phyloP scores from a whole-genome alignment of 2,329 filamentous ascomycete genomes.

The Fusarium hainanense region DNA sequence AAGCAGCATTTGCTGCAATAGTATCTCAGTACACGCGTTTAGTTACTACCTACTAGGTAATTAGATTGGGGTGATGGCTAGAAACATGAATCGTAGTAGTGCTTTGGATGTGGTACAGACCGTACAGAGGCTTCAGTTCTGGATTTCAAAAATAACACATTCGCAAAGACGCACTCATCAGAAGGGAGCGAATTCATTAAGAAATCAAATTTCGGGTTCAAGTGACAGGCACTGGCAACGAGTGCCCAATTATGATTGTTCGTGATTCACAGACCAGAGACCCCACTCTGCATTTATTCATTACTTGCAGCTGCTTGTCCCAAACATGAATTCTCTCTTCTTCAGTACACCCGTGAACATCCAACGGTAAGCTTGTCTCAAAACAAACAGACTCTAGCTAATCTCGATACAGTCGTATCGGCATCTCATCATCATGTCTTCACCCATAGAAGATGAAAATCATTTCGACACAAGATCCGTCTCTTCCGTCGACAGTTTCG shows the following conservation, averaged over 20 bases:
- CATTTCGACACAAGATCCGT: background rate
- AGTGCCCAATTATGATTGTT: background rate
- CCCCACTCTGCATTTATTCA: background rate
- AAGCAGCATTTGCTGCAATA: too few species aligned
- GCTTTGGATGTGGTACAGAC: too few species aligned
- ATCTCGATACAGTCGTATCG: background rate
- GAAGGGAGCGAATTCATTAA: background rate
- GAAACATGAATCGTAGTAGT: too few species aligned
- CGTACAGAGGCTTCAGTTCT: too few species aligned
- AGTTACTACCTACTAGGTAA: too few species aligned
- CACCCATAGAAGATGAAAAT: fast-evolving
- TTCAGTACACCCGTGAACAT: background rate
- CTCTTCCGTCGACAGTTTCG: background rate
- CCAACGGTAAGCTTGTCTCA: background rate
- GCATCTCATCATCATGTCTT: background rate
- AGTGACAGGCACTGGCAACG: background rate
- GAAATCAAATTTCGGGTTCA: background rate
- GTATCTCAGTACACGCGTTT: too few species aligned
- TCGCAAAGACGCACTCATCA: too few species aligned
- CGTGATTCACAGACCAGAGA: background rate
- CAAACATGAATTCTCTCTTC: background rate
- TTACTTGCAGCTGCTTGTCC: too few species aligned
- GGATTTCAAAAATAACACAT: too few species aligned
- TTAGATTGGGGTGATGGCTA: too few species aligned
- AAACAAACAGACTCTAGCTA: background rate